Evolutionary conservation across 2,329 filamentous ascomycete species (phyloP).

Genomic region (Colletotrichum caudatum): DNA sequence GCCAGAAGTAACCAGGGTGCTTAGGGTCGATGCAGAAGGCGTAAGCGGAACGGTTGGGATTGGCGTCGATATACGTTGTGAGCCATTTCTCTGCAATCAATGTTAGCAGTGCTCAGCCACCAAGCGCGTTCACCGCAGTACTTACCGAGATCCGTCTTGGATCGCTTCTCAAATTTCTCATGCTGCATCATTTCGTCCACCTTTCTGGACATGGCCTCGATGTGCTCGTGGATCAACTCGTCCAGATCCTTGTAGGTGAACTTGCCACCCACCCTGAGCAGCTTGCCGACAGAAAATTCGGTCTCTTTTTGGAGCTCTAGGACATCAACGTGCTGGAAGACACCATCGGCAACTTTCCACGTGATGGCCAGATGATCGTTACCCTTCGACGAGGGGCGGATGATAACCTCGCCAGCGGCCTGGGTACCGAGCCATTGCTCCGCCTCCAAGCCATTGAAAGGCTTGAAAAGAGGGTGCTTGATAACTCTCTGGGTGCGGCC

Average conservation of each 20-base stretch:
- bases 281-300: constrained; percentile 91
- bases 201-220: constrained; percentile 98
- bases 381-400: constrained; percentile 94
- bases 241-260: constrained; percentile 96
- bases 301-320: constrained; percentile 97
- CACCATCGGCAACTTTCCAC: constrained; percentile 95
- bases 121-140: not conserved
- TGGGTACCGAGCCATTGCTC: constrained; percentile 93
- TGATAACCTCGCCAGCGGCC: constrained; percentile 89
- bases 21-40: constrained; percentile 95
- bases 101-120: constrained; percentile 13
- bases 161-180: constrained; percentile 85
- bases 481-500: constrained; percentile 93
- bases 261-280: constrained; percentile 86
- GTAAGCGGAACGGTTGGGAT: constrained; percentile 92
- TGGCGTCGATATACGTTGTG: constrained; percentile 94
- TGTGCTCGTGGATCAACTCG: constrained; percentile 95
- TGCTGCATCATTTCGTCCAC: constrained; percentile 95
- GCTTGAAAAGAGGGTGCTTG: constrained; percentile 95
- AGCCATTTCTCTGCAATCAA: constrained; percentile 84
- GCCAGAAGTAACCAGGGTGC: constrained; percentile 92
- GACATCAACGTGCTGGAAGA: constrained; percentile 99
- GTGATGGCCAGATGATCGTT: constrained; percentile 95
- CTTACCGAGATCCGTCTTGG: constrained; percentile 82
- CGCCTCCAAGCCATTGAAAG: constrained; percentile 91